phyloP scores from a whole-genome alignment of 176 grass and related monocot species.

The Pontederia paniculata region DNA sequence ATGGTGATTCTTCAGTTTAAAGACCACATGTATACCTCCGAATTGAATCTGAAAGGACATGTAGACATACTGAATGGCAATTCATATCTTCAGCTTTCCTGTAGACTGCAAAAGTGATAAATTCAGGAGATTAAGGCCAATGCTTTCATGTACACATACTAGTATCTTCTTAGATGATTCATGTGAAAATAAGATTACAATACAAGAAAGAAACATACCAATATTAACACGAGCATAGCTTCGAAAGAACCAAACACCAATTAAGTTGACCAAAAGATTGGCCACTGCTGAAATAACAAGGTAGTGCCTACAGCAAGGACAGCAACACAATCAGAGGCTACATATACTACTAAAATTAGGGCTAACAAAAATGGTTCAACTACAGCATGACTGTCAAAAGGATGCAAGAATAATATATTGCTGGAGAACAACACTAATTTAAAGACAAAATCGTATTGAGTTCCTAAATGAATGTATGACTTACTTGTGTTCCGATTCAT shows the following conservation, averaged over 20 bases:
- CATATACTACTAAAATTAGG: neutral
- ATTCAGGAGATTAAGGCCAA: neutral
- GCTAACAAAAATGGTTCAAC: neutral
- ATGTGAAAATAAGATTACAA: neutral
- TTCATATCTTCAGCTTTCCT: constrained; percentile 98
- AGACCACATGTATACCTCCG: constrained; percentile 41
- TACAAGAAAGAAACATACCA: constrained; percentile 28
- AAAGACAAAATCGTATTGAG: neutral
- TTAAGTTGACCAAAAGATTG: constrained; percentile 92
- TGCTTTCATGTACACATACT: too few species aligned
- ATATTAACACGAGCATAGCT: constrained; percentile 84
- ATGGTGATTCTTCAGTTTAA: too few species aligned
- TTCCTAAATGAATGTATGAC: neutral
- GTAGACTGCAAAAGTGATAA: constrained; percentile 38
- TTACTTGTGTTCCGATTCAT: constrained; percentile 99
- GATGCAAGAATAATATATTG: neutral
- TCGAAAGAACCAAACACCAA: constrained; percentile 96
- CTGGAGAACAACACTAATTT: neutral
- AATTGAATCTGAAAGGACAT: constrained; percentile 91
- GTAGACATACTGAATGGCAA: constrained; percentile 83
- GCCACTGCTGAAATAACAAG: constrained; percentile 89
- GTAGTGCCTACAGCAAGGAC: constrained; percentile 44
- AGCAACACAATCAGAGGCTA: neutral
- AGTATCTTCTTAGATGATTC: too few species aligned
- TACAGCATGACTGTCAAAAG: neutral